Evolutionary conservation across 139 green algal genomes (phyloP).

Genomic region (Chlorella sp.): DNA sequence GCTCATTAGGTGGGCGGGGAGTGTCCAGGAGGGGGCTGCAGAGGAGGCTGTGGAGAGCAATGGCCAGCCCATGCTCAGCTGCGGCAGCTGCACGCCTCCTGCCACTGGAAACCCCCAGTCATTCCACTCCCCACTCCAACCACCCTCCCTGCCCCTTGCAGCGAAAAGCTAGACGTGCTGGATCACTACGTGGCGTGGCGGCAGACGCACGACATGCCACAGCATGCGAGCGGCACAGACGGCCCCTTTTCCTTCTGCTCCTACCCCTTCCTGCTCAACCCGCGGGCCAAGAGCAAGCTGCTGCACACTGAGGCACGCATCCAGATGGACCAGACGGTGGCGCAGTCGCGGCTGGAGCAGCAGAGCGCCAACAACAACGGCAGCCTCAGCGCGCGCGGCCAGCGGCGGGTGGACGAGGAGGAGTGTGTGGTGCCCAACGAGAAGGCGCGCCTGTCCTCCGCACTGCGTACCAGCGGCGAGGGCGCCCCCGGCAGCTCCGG

Average conservation of each 20-base stretch:
- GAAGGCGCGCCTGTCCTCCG: slow-evolving; percentile 46
- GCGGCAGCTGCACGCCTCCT: not conserved
- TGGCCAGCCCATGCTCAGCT: not conserved
- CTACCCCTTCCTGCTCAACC: slow-evolving; percentile 94
- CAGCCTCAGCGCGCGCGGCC: slow-evolving; percentile 19
- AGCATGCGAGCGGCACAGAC: slow-evolving; percentile 57
- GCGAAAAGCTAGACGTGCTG: slow-evolving; percentile 91
- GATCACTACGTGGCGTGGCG: slow-evolving; percentile 93
- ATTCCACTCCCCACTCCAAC: too few relatives aligned
- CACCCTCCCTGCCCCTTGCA: slow-evolving; percentile 33
- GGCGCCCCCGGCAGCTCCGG: not conserved
- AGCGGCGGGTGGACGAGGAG: slow-evolving; percentile 39
- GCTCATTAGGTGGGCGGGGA: slow-evolving; percentile 85
- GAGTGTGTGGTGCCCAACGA: slow-evolving; percentile 64
- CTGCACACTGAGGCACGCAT: slow-evolving; percentile 80
- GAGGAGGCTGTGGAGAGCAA: too few relatives aligned
- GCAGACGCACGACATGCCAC: slow-evolving; percentile 75
- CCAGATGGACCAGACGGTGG: slow-evolving; percentile 66
- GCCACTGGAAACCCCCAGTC: not conserved
- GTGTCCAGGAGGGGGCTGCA: too few relatives aligned
- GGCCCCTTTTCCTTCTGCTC: slow-evolving; percentile 92
- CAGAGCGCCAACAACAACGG: slow-evolving; percentile 63
- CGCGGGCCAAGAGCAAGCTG: slow-evolving; percentile 89
- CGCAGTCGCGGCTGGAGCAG: slow-evolving; percentile 79
- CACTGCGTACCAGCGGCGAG: slow-evolving; percentile 1